Conservation (phyloP, 495 filamentous ascomycete genomes). For the Podospora anserina region DNA sequence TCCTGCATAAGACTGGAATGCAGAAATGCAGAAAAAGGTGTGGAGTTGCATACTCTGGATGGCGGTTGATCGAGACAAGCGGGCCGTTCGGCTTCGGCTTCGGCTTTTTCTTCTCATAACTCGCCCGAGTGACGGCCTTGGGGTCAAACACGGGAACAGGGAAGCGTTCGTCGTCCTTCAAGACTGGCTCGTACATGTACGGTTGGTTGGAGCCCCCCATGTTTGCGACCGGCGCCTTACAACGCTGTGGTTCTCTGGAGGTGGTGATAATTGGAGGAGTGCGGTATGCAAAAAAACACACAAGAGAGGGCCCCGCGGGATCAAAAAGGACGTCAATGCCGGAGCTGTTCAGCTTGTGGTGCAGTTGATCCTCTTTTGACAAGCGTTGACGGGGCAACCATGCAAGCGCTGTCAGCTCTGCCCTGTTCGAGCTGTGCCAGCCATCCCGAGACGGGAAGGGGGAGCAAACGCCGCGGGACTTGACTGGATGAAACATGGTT, state of each 20-base stretch:
- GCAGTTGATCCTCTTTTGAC: background rate
- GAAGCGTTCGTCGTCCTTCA: constrained; percentile 42
- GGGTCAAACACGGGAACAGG: constrained; percentile 69
- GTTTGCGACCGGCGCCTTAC: constrained; percentile 25
- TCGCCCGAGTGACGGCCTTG: constrained; percentile 73
- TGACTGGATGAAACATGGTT: background rate
- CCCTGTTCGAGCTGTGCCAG: background rate
- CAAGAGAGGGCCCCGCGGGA: background rate
- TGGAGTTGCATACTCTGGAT: constrained; percentile 66
- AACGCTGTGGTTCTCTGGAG: background rate
- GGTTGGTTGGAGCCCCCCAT: constrained; percentile 57
- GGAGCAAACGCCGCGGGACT: background rate
- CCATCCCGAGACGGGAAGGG: background rate
- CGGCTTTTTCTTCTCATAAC: constrained; percentile 55
- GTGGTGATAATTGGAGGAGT: background rate
- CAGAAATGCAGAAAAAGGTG: constrained; percentile 1
- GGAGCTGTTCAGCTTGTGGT: background rate
- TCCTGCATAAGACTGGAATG: constrained; percentile 1
- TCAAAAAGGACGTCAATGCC: background rate
- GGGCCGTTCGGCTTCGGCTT: constrained; percentile 72
- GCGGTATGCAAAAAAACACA: background rate
- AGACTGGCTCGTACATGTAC: constrained; percentile 67
- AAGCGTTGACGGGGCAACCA: constrained; percentile 19
- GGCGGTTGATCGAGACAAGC: constrained; percentile 71
- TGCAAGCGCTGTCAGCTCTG: constrained; percentile 10